Evolutionary conservation across 306 rosid genomes (phyloP).

Genomic region (Malus sylvestris): DNA sequence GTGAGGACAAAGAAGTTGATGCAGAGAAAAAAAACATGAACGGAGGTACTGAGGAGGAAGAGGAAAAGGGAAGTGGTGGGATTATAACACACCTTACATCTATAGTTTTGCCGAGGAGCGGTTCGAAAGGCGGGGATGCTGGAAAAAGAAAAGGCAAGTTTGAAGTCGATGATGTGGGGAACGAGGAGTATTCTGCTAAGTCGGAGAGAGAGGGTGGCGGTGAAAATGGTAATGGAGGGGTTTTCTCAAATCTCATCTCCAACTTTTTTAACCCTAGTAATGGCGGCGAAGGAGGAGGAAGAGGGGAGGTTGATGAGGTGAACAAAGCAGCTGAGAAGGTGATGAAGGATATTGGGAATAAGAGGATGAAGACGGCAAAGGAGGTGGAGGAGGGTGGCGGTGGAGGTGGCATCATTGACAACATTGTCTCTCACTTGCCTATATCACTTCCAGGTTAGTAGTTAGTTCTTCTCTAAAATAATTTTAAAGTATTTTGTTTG

Average conservation of each 20-base stretch:
- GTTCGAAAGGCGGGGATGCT: slow-evolving; percentile 9
- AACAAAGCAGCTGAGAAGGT: background rate
- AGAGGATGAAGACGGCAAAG: background rate
- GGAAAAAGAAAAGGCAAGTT: background rate
- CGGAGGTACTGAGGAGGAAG: background rate
- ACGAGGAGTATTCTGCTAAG: background rate
- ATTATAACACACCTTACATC: slow-evolving; percentile 13
- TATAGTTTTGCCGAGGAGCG: slow-evolving; percentile 19
- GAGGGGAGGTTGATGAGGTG: background rate
- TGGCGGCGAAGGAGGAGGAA: background rate
- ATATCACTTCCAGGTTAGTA: slow-evolving; percentile 32
- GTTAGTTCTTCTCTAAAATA: background rate
- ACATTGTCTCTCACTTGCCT: slow-evolving; percentile 41
- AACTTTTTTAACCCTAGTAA: slow-evolving; percentile 12
- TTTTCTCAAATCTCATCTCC: slow-evolving; percentile 10
- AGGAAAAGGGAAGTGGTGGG: slow-evolving; percentile 18
- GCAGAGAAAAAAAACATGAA: background rate
- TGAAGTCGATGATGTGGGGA: slow-evolving; percentile 3
- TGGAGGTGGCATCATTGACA: slow-evolving; percentile 28
- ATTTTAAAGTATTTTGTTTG: background rate
- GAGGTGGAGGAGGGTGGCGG: slow-evolving; percentile 7
- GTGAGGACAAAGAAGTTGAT: background rate
- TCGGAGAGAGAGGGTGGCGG: slow-evolving; percentile 14
- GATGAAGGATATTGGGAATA: background rate
- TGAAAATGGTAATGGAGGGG: slow-evolving; percentile 9